Evolutionary conservation across 202 grass and related monocot species (phyloP), one percentile per base, ranked within the genome.

Genomic region (Carex sylvatica): DNA sequence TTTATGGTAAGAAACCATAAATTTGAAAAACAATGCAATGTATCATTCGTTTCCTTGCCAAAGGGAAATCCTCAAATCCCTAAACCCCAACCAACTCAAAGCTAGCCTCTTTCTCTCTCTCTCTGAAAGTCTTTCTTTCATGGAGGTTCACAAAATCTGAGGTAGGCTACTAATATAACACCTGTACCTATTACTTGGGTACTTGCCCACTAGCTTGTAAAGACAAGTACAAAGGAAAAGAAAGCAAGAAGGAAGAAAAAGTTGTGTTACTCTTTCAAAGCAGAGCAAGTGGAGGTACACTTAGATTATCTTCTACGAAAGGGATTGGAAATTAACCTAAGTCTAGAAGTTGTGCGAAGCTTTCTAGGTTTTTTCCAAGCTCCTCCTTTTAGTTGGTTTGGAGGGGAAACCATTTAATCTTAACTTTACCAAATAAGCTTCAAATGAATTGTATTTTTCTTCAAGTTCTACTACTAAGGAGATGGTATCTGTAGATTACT

Each of bases 251-350:
- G 58, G 58, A 15, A 44, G 42, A 66, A 65, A 82, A 82, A 35
- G 61, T 31, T 82, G 61, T 15, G 60, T 75, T 55, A 2, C 24
- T 4, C 24, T 75, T 75, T 75, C 49, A 75, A 75, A 49, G 46
- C 61, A 51, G 62, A 82, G 60, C 42, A 67, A 82, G 79, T 82
- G 61, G 72, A 65, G 79, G 79, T 52, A 68, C 61, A 68, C 61
- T 68, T 23, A 7, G 11, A 38, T 30, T 49, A 82, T 65, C 79
- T 82, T 82, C 20, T 51, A 82, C 8, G 60, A 68, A 82, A 51
- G 23, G 28, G 28, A 65, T 47, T 82, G 38, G n/a, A 31, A 82
- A 53, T 81, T 82, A 9, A 65, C 44, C 42, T 82, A 82, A 67
- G 23, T 46, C n/a, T 31, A 82, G 23, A 68, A 65, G 23, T 67